Conservation (phyloP, 495 filamentous ascomycete genomes). For the Xylaria palmicola region DNA sequence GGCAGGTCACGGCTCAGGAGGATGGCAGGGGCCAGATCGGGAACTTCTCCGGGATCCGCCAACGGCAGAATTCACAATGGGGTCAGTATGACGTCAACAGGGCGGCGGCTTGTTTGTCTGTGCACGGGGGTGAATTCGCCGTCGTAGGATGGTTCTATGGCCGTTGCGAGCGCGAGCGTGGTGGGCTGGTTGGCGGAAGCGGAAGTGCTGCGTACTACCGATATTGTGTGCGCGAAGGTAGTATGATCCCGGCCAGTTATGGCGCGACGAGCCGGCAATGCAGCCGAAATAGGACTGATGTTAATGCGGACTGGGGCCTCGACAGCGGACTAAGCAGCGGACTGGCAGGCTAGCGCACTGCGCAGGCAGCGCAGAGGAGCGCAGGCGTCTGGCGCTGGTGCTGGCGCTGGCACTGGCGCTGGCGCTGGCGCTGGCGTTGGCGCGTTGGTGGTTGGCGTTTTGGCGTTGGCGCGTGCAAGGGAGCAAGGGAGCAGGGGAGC, state of each 20-base stretch:
- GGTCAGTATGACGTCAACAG: conserved; percentile 4
- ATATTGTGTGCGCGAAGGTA: neutral
- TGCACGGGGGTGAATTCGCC: neutral
- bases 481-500: too few relatives aligned
- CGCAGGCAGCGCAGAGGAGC: too few relatives aligned
- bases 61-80: neutral
- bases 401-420: too few relatives aligned
- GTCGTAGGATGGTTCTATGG: neutral
- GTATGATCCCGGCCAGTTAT: conserved; percentile 3
- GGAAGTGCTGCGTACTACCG: neutral
- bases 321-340: neutral
- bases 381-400: too few relatives aligned
- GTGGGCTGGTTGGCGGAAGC: neutral
- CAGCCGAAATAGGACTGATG: conserved; percentile 7
- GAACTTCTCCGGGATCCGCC: neutral
- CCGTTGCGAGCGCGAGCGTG: neutral
- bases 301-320: conserved; percentile 9
- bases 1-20: neutral
- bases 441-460: too few relatives aligned
- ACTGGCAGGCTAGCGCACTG: too few relatives aligned
- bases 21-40: conserved; percentile 4
- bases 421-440: too few relatives aligned
- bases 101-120: conserved; percentile 1
- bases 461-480: too few relatives aligned
- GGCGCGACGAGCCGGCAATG: conserved; percentile 1